A percentile compares a stretch with the other conserved stretches of the same genome.
phyloP scores from a whole-genome alignment of 2,329 filamentous ascomycete species.

The Knufia petricola region DNA sequence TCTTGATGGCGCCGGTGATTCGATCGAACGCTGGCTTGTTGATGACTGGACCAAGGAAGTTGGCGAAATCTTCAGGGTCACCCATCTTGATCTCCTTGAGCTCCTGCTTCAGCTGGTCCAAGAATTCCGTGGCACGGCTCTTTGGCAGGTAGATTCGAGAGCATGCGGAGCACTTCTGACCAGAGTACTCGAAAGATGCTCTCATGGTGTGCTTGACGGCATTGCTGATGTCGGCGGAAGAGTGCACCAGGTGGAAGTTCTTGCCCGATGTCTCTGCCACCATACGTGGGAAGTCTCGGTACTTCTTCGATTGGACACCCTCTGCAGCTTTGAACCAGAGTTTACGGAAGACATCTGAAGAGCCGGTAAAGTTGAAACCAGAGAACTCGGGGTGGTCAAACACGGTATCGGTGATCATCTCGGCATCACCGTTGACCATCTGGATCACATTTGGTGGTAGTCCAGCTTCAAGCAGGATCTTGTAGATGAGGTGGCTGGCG shows the following conservation, averaged over 20 bases:
- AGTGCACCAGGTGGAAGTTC: constrained; percentile 45
- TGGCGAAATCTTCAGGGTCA: constrained; percentile 27
- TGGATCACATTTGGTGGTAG: constrained; percentile 33
- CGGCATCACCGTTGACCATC: constrained; percentile 32
- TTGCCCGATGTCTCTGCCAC: constrained; percentile 46
- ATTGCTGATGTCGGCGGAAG: constrained; percentile 39
- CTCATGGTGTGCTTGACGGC: constrained; percentile 40
- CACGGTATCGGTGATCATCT: constrained; percentile 28
- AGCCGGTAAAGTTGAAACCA: constrained; percentile 32
- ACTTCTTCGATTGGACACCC: constrained; percentile 25
- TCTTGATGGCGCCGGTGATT: constrained; percentile 38
- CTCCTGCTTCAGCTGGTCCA: constrained; percentile 20
- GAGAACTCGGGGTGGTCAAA: constrained; percentile 31
- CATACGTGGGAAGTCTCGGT: constrained; percentile 35
- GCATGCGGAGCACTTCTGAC: constrained; percentile 44
- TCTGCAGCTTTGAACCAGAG: constrained; percentile 28
- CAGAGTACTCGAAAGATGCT: constrained; percentile 43
- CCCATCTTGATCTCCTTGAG: constrained; percentile 25
- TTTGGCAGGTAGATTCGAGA: constrained; percentile 32
- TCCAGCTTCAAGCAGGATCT: constrained; percentile 35
- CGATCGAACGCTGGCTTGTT: constrained; percentile 39
- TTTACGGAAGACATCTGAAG: constrained; percentile 30
- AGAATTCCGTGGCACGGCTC: constrained; percentile 19
- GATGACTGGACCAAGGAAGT: constrained; percentile 44
- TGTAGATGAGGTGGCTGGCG: constrained; percentile 29